Percentiles rank a stretch among this genome's conserved stretches.
These are phyloP conservation scores for Pelargonium exstipulatum DNA, from an alignment of 441 rosid genomes.

Conservation along the genomic window DNA sequence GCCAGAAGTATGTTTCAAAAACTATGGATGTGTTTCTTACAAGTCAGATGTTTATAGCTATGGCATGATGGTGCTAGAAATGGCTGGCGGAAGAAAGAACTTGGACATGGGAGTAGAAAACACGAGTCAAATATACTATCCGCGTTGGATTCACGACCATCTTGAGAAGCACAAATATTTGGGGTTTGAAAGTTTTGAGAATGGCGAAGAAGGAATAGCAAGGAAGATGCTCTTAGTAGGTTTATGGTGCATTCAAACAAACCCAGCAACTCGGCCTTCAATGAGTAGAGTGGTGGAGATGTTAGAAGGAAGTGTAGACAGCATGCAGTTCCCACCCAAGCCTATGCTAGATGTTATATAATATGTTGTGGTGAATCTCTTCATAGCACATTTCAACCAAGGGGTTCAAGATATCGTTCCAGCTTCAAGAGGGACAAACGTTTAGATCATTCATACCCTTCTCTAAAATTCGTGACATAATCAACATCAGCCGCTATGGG, in stretches of 20 bases:
- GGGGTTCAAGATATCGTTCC: too few species aligned
- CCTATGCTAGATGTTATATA: slow-evolving; percentile 1
- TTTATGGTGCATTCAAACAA: slow-evolving; percentile 22
- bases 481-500: too few species aligned
- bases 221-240: slow-evolving; percentile 15
- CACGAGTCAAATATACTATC: slow-evolving; percentile 18
- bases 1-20: slow-evolving; percentile 14
- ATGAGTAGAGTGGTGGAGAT: slow-evolving; percentile 21
- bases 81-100: slow-evolving; percentile 22
- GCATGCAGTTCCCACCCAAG: slow-evolving; percentile 17
- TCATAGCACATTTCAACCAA: too few species aligned
- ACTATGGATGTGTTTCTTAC: slow-evolving; percentile 15
- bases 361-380: too few species aligned
- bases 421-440: too few species aligned
- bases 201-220: background rate
- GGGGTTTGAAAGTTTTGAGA: background rate
- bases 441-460: too few species aligned
- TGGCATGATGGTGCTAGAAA: slow-evolving; percentile 22
- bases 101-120: background rate
- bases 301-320: slow-evolving; percentile 18
- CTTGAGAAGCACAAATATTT: slow-evolving; percentile 5
- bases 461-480: too few species aligned
- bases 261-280: slow-evolving; percentile 15
- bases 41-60: slow-evolving; percentile 22
- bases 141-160: slow-evolving; percentile 17